Conservation (phyloP, 768 basidiomycete genomes). For the Floccularia luteovirens region DNA sequence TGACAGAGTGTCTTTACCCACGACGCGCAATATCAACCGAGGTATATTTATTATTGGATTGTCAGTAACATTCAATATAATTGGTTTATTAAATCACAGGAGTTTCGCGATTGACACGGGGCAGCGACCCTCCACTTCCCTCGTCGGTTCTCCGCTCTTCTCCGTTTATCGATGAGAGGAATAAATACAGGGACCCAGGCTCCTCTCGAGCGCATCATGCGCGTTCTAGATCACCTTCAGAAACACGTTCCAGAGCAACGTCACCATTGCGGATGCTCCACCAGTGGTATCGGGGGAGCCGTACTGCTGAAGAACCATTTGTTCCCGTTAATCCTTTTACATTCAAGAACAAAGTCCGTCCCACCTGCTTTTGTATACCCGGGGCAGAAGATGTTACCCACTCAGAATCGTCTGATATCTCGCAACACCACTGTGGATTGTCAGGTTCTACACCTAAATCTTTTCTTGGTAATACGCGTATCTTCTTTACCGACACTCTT, state of each 20-base stretch:
- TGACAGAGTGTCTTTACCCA: slow-evolving; percentile 33
- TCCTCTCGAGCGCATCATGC: no score
- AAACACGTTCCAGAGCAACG: slow-evolving; percentile 41
- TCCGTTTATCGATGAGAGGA: slow-evolving; percentile 14
- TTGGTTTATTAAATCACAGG: no score
- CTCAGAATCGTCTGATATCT: no score
- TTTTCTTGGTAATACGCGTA: slow-evolving; percentile 11
- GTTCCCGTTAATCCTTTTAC: slow-evolving; percentile 49
- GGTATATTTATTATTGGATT: slow-evolving; percentile 20
- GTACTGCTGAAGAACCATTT: slow-evolving; percentile 48
- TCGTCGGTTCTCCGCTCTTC: slow-evolving; percentile 16
- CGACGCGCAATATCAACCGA: slow-evolving; percentile 29
- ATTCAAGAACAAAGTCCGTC: slow-evolving; percentile 16
- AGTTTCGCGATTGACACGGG: no score
- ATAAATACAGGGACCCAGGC: no score
- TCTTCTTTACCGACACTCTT: slow-evolving; percentile 29
- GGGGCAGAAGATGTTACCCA: no score
- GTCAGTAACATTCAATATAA: no score
- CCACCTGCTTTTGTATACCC: no score
- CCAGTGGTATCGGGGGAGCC: slow-evolving; percentile 40
- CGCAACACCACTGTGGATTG: slow-evolving; percentile 10
- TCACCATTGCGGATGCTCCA: slow-evolving; percentile 59
- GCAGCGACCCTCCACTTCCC: slow-evolving; percentile 22
- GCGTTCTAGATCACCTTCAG: slow-evolving; percentile 29
- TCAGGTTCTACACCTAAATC: slow-evolving; percentile 12